Conservation (phyloP, 495 filamentous ascomycete species). For the Penicillium manginii region DNA sequence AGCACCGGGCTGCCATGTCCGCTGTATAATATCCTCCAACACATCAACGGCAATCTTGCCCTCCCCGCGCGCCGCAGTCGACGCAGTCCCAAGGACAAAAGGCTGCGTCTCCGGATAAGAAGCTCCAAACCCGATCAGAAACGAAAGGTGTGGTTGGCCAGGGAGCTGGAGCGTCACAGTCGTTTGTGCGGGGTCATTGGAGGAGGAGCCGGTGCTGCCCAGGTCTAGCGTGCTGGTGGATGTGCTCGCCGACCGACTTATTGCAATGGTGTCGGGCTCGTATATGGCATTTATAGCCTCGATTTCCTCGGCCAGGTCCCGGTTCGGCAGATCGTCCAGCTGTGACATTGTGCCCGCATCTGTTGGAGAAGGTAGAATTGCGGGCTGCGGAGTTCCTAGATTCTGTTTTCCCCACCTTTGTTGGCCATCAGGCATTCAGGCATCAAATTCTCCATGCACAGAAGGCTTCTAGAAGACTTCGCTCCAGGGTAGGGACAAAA, state of each 20-base stretch:
- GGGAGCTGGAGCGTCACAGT: conserved; percentile 46
- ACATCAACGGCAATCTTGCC: conserved; percentile 68
- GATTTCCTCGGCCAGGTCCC: conserved; percentile 78
- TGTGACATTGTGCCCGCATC: conserved; percentile 26
- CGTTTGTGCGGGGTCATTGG: conserved; percentile 28
- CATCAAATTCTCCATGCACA: conserved; percentile 3
- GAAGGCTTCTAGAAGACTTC: conserved; percentile 6
- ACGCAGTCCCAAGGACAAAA: conserved; percentile 64
- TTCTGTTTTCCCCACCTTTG: conserved; percentile 21
- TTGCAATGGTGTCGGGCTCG: conserved; percentile 64
- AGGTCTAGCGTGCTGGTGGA: conserved; percentile 50
- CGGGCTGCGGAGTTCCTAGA: conserved; percentile 22
- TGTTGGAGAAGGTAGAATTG: conserved; percentile 11
- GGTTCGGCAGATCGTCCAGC: conserved; percentile 44
- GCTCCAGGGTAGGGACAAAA: background rate
- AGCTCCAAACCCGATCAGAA: conserved; percentile 68
- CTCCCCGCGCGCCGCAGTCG: conserved; percentile 59
- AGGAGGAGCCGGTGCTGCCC: conserved; percentile 21
- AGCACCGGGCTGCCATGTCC: conserved; percentile 69
- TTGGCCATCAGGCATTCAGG: conserved; percentile 20
- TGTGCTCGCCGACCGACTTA: conserved; percentile 46
- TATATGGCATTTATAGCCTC: conserved; percentile 95
- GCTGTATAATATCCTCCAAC: conserved; percentile 64
- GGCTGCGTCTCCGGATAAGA: conserved; percentile 77
- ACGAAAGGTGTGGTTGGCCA: conserved; percentile 49